A percentile compares a stretch with the other conserved stretches of the same genome.
phyloP scores from a whole-genome alignment of 2,329 filamentous ascomycete genomes.

The Sporothrix pallida region DNA sequence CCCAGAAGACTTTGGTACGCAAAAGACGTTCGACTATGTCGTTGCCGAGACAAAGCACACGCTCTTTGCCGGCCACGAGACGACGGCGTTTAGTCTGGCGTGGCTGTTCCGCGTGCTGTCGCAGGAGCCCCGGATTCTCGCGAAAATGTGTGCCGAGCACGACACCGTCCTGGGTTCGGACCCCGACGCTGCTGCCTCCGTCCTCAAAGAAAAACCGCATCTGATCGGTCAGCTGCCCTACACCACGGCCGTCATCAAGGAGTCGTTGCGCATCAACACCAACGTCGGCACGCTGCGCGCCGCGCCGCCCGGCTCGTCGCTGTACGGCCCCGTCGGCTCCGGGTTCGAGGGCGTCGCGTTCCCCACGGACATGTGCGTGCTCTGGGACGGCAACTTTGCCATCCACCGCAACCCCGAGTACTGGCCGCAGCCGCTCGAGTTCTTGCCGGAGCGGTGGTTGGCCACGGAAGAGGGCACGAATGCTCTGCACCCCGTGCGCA shows the following conservation, averaged over 20 bases:
- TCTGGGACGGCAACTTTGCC: slow-evolving; percentile 49
- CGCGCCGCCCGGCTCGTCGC: slow-evolving; percentile 47
- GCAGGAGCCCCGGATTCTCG: slow-evolving; percentile 43
- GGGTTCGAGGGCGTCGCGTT: slow-evolving; percentile 49
- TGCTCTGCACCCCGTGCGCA: slow-evolving; percentile 46
- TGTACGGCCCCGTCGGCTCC: slow-evolving; percentile 46
- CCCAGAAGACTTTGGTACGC: background rate
- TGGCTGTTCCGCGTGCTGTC: slow-evolving; percentile 43
- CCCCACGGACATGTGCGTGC: slow-evolving; percentile 52
- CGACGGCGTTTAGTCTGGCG: slow-evolving; percentile 46
- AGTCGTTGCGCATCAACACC: slow-evolving; percentile 60
- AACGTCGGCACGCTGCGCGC: slow-evolving; percentile 54
- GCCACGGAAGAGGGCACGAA: slow-evolving; percentile 40
- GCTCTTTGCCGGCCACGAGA: slow-evolving; percentile 50
- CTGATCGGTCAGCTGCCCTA: slow-evolving; percentile 59
- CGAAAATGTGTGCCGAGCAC: slow-evolving; percentile 52
- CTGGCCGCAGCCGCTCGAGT: slow-evolving; percentile 53
- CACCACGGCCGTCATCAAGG: slow-evolving; percentile 61
- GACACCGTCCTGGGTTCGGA: slow-evolving; percentile 53
- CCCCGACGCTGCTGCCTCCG: slow-evolving; percentile 43
- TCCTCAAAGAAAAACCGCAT: slow-evolving; percentile 49
- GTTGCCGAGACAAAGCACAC: slow-evolving; percentile 44
- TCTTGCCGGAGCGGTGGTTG: slow-evolving; percentile 57
- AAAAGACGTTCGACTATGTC: slow-evolving; percentile 40
- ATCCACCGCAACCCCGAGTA: slow-evolving; percentile 49